A percentile compares a stretch with the other conserved stretches of the same genome.
Conservation (phyloP, 768 basidiomycete genomes). For the Collybia mongolica region DNA sequence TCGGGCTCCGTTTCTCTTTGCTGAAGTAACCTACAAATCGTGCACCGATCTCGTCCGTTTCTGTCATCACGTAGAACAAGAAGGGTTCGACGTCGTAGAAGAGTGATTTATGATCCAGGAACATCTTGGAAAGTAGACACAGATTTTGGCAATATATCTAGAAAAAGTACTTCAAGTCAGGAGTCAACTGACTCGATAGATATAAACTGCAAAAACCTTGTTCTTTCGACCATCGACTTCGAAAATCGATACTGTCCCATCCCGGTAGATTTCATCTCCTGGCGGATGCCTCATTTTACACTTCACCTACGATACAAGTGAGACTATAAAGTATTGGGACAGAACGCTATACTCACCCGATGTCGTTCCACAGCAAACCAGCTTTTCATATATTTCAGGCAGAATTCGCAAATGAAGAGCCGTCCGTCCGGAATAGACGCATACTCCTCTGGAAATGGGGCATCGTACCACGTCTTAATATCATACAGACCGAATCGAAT, state of each 20-base stretch:
- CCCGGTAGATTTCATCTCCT: conserved; percentile 97
- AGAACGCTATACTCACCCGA: conserved; percentile 53
- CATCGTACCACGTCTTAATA: conserved; percentile 98
- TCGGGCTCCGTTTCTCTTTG: conserved; percentile 96
- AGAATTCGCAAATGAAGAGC: conserved; percentile 97
- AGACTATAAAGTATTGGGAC: background rate
- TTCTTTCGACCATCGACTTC: conserved; percentile 98
- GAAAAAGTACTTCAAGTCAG: conserved; percentile 7
- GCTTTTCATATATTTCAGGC: conserved; percentile 97
- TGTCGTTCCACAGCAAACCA: conserved; percentile 84
- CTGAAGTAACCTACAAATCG: conserved; percentile 98
- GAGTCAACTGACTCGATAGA: background rate
- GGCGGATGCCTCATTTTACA: conserved; percentile 95
- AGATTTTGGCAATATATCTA: conserved; percentile 99
- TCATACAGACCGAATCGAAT: conserved; percentile 92
- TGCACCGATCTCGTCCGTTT: conserved; percentile 84
- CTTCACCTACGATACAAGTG: conserved; percentile 62
- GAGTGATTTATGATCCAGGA: conserved; percentile 96
- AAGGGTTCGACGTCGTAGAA: conserved; percentile 99
- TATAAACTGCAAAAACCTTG: conserved; percentile 53
- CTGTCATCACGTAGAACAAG: conserved; percentile 96
- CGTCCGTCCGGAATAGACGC: conserved; percentile 87
- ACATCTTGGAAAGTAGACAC: conserved; percentile 97
- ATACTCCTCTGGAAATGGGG: conserved; percentile 98
- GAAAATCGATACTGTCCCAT: conserved; percentile 85